Base-by-base conservation (phyloP, 2,329 filamentous ascomycete species). In the Aspergillus udagawae region DNA sequence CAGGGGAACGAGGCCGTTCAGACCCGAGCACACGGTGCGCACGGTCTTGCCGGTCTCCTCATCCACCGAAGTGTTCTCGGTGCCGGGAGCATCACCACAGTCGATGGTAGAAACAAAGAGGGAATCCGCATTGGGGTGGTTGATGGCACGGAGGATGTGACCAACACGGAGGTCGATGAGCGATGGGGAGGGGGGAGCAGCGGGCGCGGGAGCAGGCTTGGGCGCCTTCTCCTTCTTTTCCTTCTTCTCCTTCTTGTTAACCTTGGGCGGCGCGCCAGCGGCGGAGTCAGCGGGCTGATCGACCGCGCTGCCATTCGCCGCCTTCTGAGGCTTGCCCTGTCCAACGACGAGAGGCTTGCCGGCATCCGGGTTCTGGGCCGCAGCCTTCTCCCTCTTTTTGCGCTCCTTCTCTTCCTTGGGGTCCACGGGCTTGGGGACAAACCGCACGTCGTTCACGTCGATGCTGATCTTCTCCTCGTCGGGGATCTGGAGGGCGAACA, bases 121-220 rank as follows among this genome's bases (percentile, higher is more conserved):
- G 12, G 90, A 95, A 80, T 99, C 94, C 63, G 94, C 94, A 69
- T 99, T 95, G 54, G 94, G 94, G 80, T 99, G 94, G 75, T 92
- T 89, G 77, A 94, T 84, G 52, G 92, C 92, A 79, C 97, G 96
- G 70, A 99, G 87, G 67, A 99, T 97, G 80, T 97, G 94, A 60
- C 94, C 94, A 60, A 99, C 93, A 63, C 94, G 88, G 52, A 99
- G 87, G 74, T 99, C 94, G 72, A 99, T 97, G 60, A 96, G 84
- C 58, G 84, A 82, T 2, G 94, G 94, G 1, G 91, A 90, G 4
- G 91, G 86, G 1, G 91, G 89, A 12, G 91, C 88, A 52, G 91
- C 83, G 51, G 85, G 82, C 5, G 90, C 77, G 3, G 85, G 80
- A 14, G 87, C 79, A 6, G 86, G 85, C 79, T 93, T 94, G 54